These are phyloP conservation scores for Maudiozyma turicensis DNA, from an alignment of 805 yeast species.

Conservation along the genomic window DNA sequence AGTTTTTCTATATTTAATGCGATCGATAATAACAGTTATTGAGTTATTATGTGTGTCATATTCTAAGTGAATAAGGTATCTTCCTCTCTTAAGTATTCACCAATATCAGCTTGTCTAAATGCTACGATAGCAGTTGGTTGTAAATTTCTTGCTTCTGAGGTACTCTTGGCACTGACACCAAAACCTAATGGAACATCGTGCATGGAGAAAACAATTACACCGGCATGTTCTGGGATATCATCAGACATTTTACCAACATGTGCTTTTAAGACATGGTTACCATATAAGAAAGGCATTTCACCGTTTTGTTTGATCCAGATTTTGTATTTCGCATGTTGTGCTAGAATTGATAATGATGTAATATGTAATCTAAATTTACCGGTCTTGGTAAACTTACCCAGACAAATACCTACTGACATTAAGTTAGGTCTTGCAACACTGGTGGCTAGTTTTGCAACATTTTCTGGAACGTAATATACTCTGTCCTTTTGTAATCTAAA, in stretches of 20 bases:
- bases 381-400: slow-evolving; percentile 95
- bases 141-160: slow-evolving; percentile 74
- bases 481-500: slow-evolving; percentile 93
- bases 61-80: slow-evolving; percentile 82
- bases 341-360: slow-evolving; percentile 75
- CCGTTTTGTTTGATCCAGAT: slow-evolving; percentile 96
- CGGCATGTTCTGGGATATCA: slow-evolving; percentile 96
- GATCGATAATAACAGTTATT: background rate
- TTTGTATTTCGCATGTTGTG: slow-evolving; percentile 85
- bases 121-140: slow-evolving; percentile 95
- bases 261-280: slow-evolving; percentile 93
- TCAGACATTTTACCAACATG: slow-evolving; percentile 95
- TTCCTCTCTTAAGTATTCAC: slow-evolving; percentile 96
- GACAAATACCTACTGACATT: slow-evolving; percentile 87
- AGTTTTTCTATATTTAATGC: background rate
- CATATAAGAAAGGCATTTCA: slow-evolving; percentile 96
- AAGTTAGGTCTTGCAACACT: slow-evolving; percentile 80
- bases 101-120: slow-evolving; percentile 94
- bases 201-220: slow-evolving; percentile 88
- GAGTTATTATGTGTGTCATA: background rate
- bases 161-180: slow-evolving; percentile 88
- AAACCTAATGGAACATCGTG: slow-evolving; percentile 87
- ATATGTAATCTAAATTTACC: slow-evolving; percentile 93
- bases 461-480: slow-evolving; percentile 84
- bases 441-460: slow-evolving; percentile 78